Percentiles rank a stretch among this genome's conserved stretches.
These are phyloP conservation scores for Gonapodya prolifera DNA, from an alignment of 192 early-diverging fungal species.

Conservation along the genomic window DNA sequence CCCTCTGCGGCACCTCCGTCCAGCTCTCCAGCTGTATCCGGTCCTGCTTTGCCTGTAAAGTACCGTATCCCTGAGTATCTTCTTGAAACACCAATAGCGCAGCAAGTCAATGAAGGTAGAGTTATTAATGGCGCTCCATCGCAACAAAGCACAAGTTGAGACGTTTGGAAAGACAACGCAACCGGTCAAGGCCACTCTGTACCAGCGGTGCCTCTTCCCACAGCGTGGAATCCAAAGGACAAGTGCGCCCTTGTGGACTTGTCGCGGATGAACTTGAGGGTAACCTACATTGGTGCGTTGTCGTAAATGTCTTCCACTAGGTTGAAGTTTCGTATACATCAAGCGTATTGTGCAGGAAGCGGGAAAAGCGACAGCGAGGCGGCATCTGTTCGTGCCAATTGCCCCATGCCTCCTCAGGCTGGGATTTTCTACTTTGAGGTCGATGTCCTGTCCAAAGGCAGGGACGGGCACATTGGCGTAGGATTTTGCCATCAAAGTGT, in stretches of 20 bases:
- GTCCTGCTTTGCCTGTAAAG: not conserved
- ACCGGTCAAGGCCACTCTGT: not conserved
- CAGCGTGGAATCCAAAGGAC: conserved; percentile 46
- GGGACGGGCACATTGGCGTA: conserved; percentile 80
- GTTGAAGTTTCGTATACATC: not conserved
- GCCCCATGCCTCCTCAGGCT: conserved; percentile 67
- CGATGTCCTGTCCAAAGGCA: conserved; percentile 68
- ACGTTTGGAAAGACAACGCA: not conserved
- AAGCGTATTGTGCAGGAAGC: conserved; percentile 28
- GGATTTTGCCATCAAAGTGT: conserved; percentile 59
- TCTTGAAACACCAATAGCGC: not conserved
- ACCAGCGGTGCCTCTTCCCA: conserved; percentile 22
- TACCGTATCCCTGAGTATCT: not conserved
- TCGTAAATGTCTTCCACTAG: not conserved
- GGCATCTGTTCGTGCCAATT: conserved; percentile 64
- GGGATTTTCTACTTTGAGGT: conserved; percentile 93
- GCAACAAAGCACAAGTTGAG: too few relatives aligned
- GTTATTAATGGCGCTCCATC: too few relatives aligned
- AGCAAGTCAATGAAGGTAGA: too few relatives aligned
- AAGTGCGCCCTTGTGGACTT: conserved; percentile 37
- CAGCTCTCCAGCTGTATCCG: not conserved
- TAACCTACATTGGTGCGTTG: conserved; percentile 39
- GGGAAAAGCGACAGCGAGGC: conserved; percentile 68
- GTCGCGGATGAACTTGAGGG: conserved; percentile 17
- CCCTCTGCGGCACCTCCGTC: not conserved